Conservation (phyloP, 108 stramenopile genomes). For the Bacterosira constricta region DNA sequence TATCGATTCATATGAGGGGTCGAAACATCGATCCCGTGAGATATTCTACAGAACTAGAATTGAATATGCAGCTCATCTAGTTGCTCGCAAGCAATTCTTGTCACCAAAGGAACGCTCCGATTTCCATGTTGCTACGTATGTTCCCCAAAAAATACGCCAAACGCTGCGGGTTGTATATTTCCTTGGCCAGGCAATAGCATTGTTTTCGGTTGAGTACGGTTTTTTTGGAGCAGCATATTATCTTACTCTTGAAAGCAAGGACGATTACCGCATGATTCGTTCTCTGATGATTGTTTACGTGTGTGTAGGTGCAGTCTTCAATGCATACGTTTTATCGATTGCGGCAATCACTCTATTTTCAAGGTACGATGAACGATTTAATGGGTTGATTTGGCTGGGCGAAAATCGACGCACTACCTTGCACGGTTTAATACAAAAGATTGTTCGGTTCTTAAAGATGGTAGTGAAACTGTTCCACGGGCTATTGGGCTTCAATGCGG, state of each 20-base stretch:
- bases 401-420: not conserved
- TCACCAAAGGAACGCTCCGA: conserved; percentile 31
- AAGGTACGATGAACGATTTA: conserved; percentile 1
- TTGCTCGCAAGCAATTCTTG: conserved; percentile 49
- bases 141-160: conserved; percentile 21
- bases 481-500: conserved; percentile 33
- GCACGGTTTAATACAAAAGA: not conserved
- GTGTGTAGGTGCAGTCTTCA: conserved; percentile 35
- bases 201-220: conserved; percentile 33
- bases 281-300: conserved; percentile 27
- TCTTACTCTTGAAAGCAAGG: conserved; percentile 2
- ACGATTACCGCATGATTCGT: conserved; percentile 17
- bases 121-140: conserved; percentile 37
- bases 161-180: conserved; percentile 1
- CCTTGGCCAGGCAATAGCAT: conserved; percentile 5
- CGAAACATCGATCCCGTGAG: conserved; percentile 21
- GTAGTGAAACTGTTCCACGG: conserved; percentile 32
- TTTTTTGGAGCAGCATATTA: conserved; percentile 28
- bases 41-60: conserved; percentile 39
- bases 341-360: conserved; percentile 7
- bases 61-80: conserved; percentile 47
- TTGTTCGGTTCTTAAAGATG: conserved; percentile 12
- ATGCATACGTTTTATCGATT: conserved; percentile 32
- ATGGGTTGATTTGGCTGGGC: not conserved
- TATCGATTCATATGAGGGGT: conserved; percentile 39